Percentiles rank a stretch among this genome's conserved stretches.
phyloP scores from a whole-genome alignment of 2,329 filamentous ascomycete species.

The Trichoderma koningiopsis region DNA sequence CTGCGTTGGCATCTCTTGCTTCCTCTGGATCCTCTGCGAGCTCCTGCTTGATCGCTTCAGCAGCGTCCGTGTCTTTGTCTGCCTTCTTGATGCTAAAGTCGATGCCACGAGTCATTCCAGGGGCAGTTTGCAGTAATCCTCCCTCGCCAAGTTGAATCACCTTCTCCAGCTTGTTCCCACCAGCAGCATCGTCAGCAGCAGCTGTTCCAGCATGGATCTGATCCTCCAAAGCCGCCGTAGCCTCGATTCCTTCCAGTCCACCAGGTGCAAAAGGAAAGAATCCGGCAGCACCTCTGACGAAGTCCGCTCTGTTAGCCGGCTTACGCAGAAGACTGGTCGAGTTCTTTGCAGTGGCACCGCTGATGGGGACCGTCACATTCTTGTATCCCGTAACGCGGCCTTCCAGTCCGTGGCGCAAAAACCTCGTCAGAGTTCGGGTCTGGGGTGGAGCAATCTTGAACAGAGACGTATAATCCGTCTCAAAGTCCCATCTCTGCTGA shows the following conservation, averaged over 20 bases:
- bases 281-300: slow-evolving; percentile 87
- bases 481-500: slow-evolving; percentile 86
- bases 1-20: slow-evolving; percentile 33
- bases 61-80: slow-evolving; percentile 60
- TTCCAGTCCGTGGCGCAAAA: slow-evolving; percentile 87
- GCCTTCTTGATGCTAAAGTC: slow-evolving; percentile 63
- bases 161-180: slow-evolving; percentile 68
- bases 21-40: slow-evolving; percentile 57
- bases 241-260: slow-evolving; percentile 83
- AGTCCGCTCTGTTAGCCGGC: slow-evolving; percentile 82
- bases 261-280: slow-evolving; percentile 95
- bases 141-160: slow-evolving; percentile 84
- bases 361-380: slow-evolving; percentile 88
- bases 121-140: slow-evolving; percentile 77
- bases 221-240: slow-evolving; percentile 80
- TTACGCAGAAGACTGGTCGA: slow-evolving; percentile 87
- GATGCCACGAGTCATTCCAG: slow-evolving; percentile 79
- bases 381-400: slow-evolving; percentile 91
- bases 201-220: slow-evolving; percentile 62
- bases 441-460: slow-evolving; percentile 89
- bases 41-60: slow-evolving; percentile 68
- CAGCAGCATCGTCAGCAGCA: slow-evolving; percentile 44
- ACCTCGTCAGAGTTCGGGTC: slow-evolving; percentile 90
- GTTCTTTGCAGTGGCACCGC: slow-evolving; percentile 89
- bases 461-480: slow-evolving; percentile 77